Percentiles rank a stretch among this genome's conserved stretches.
These are phyloP conservation scores for Phaeomoniella chlamydospora DNA, from an alignment of 2,329 filamentous ascomycete genomes.

Conservation along the genomic window DNA sequence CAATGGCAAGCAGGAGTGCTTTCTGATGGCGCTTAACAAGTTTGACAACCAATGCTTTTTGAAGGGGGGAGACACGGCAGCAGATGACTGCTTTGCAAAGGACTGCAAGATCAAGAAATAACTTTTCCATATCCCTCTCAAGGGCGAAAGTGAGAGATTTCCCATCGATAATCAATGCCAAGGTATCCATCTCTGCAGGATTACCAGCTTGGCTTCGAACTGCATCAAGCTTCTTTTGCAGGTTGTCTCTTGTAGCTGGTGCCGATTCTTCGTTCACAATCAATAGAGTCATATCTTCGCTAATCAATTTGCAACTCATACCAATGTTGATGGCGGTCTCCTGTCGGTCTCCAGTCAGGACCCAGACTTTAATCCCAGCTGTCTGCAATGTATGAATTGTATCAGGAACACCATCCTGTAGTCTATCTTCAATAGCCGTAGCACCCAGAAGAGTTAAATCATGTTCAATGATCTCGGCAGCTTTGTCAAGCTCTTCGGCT, in stretches of 20 bases:
- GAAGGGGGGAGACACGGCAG: slow-evolving; percentile 74
- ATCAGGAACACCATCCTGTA: slow-evolving; percentile 94
- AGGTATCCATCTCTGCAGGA: slow-evolving; percentile 49
- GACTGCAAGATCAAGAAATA: slow-evolving; percentile 83
- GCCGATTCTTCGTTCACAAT: slow-evolving; percentile 88
- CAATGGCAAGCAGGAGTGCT: slow-evolving; percentile 84
- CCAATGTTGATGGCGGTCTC: slow-evolving; percentile 99
- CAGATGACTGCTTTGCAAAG: slow-evolving; percentile 99
- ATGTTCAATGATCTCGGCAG: slow-evolving; percentile 85
- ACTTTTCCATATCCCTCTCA: slow-evolving; percentile 83
- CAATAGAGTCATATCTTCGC: slow-evolving; percentile 94
- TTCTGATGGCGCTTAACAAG: slow-evolving; percentile 91
- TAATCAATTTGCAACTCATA: slow-evolving; percentile 97
- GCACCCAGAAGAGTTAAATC: slow-evolving; percentile 85
- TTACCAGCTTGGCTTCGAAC: slow-evolving; percentile 65
- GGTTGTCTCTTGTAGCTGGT: slow-evolving; percentile 66
- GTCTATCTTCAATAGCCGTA: slow-evolving; percentile 90
- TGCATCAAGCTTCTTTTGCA: slow-evolving; percentile 86
- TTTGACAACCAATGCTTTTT: slow-evolving; percentile 96
- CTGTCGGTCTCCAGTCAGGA: slow-evolving; percentile 90
- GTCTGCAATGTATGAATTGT: slow-evolving; percentile 95
- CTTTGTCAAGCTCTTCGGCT: slow-evolving; percentile 91
- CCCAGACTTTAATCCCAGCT: slow-evolving; percentile 97
- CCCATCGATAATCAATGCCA: slow-evolving; percentile 90
- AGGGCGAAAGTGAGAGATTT: slow-evolving; percentile 88